Evolutionary conservation across 129 eudicot genomes (phyloP).

Genomic region (Centella asiatica): DNA sequence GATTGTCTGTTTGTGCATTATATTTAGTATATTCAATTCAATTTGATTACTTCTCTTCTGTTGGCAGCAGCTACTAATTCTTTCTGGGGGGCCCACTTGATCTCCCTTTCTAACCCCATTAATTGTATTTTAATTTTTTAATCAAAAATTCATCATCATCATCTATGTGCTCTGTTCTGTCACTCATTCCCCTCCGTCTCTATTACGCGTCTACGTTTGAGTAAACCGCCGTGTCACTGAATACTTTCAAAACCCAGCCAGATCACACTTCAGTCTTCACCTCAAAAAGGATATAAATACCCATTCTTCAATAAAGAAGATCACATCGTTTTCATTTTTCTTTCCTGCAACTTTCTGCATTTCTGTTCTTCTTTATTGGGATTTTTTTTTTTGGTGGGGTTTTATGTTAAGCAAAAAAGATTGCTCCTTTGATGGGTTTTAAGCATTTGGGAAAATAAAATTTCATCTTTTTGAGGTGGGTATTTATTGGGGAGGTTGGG

Average conservation of each 20-base stretch:
- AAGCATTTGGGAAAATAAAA: neutral
- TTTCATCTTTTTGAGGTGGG: too few relatives aligned
- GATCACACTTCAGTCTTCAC: conserved; percentile 11
- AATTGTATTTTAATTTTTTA: too few relatives aligned
- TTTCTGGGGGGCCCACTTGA: too few relatives aligned
- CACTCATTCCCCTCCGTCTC: neutral
- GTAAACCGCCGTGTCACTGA: conserved; percentile 3
- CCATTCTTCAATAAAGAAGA: neutral
- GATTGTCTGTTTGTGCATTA: neutral
- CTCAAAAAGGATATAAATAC: neutral
- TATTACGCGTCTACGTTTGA: conserved; percentile 13
- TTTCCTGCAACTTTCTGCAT: neutral
- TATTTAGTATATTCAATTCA: conserved; percentile 2
- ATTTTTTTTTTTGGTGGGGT: too few relatives aligned
- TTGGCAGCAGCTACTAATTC: neutral
- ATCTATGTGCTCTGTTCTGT: neutral
- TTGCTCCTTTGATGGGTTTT: conserved; percentile 8
- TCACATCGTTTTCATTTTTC: neutral
- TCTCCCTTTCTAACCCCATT: too few relatives aligned
- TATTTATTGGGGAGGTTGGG: conserved; percentile 5
- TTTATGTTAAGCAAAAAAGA: too few relatives aligned
- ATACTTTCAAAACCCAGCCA: conserved; percentile 17
- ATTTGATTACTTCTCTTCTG: neutral
- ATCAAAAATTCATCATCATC: neutral
- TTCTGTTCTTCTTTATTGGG: too few relatives aligned